phyloP scores from a whole-genome alignment of 805 yeast species.

The Ogataea angusta region DNA sequence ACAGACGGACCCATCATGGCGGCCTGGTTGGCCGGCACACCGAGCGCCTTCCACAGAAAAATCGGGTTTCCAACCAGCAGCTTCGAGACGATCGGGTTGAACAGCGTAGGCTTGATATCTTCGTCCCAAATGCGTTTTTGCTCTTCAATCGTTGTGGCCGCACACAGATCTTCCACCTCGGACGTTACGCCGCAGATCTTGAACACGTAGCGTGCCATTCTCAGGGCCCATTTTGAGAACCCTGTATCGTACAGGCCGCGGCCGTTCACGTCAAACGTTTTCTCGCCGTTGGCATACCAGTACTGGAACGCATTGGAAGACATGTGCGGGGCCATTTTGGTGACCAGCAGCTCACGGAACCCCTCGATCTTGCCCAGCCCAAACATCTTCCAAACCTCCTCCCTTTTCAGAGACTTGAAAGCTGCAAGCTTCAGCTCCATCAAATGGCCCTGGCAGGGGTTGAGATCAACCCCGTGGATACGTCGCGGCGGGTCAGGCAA shows the following conservation, averaged over 20 bases:
- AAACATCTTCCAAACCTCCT: constrained; percentile 70
- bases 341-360: constrained; percentile 49
- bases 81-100: constrained; percentile 66
- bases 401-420: constrained; percentile 51
- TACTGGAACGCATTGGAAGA: constrained; percentile 80
- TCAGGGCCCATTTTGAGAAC: constrained; percentile 80
- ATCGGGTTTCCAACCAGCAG: constrained; percentile 75
- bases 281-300: constrained; percentile 65
- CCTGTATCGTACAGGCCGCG: constrained; percentile 78
- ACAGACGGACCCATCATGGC: constrained; percentile 73
- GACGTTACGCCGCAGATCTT: constrained; percentile 48
- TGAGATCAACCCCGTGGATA: constrained; percentile 82
- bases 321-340: constrained; percentile 61
- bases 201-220: constrained; percentile 63
- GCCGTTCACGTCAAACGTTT: constrained; percentile 52
- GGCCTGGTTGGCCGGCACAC: constrained; percentile 87
- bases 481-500: constrained; percentile 69
- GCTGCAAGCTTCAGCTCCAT: constrained; percentile 77
- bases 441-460: constrained; percentile 79
- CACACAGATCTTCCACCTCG: constrained; percentile 54
- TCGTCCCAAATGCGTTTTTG: constrained; percentile 64
- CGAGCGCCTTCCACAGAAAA: constrained; percentile 85
- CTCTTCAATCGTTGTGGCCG: constrained; percentile 54
- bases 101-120: constrained; percentile 62
- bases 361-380: constrained; percentile 67